phyloP scores from a whole-genome alignment of 1,284 basidiomycete genomes.

The Ceratobasidium sp. region DNA sequence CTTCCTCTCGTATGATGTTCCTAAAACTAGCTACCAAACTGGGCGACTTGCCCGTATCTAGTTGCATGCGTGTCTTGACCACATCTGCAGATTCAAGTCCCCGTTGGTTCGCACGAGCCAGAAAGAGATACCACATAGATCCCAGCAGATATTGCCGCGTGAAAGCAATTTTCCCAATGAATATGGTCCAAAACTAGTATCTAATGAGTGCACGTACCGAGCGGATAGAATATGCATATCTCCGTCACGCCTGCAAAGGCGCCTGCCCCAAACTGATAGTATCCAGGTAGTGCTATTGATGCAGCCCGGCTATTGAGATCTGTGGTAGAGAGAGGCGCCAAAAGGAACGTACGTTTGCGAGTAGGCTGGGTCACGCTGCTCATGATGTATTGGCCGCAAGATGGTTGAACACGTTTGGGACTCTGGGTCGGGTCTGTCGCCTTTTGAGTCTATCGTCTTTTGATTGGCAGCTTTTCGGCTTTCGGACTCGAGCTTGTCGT shows the following conservation, averaged over 20 bases:
- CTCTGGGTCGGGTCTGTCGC: background rate
- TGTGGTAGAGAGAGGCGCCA: background rate
- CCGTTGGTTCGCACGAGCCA: background rate
- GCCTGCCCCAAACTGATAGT: slow-evolving; percentile 87
- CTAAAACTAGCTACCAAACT: slow-evolving; percentile 84
- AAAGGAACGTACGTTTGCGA: slow-evolving; percentile 22
- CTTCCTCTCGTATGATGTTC: slow-evolving; percentile 82
- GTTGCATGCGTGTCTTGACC: slow-evolving; percentile 98
- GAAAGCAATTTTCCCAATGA: slow-evolving; percentile 1
- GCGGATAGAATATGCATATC: slow-evolving; percentile 91
- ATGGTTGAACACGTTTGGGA: background rate
- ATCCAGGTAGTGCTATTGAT: slow-evolving; percentile 76
- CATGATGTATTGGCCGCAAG: background rate
- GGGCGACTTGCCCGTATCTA: slow-evolving; percentile 81
- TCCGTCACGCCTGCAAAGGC: slow-evolving; percentile 88
- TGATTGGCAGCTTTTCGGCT: background rate
- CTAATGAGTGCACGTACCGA: slow-evolving; percentile 68
- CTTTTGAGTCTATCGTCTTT: background rate
- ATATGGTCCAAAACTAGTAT: slow-evolving; percentile 33
- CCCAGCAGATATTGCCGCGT: slow-evolving; percentile 50
- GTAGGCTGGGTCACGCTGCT: slow-evolving; percentile 12
- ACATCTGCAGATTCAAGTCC: slow-evolving; percentile 49
- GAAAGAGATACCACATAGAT: slow-evolving; percentile 40
- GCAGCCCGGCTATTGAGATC: background rate
- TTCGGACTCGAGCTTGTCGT: background rate